Evolutionary conservation across 495 filamentous ascomycete genomes (phyloP).

Genomic region (Cairneyella variabilis): DNA sequence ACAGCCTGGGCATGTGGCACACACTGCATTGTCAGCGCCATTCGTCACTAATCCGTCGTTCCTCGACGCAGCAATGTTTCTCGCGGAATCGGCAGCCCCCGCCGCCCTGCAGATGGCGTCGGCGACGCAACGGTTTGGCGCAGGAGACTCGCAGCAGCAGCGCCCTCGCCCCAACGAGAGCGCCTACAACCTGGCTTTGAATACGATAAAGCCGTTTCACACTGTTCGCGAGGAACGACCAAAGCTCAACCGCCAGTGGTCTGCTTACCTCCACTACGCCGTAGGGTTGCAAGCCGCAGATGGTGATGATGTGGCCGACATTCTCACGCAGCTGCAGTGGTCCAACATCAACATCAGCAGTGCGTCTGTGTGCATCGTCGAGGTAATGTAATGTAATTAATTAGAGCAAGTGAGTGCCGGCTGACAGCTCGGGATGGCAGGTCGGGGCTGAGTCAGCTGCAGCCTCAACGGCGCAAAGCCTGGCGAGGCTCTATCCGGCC

Average conservation of each 20-base stretch:
- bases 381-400: too few relatives aligned
- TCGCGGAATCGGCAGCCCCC: constrained; percentile 30
- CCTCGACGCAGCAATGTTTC: constrained; percentile 37
- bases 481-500: constrained; percentile 28
- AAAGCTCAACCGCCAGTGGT: constrained; percentile 31
- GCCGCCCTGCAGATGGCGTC: constrained; percentile 34
- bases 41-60: constrained; percentile 33
- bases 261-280: constrained; percentile 27
- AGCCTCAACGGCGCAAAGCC: constrained; percentile 19
- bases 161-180: constrained; percentile 18
- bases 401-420: too few relatives aligned
- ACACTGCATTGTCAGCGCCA: constrained; percentile 33
- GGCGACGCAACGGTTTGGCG: constrained; percentile 29
- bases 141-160: constrained; percentile 9
- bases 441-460: constrained; percentile 11
- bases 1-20: constrained; percentile 30
- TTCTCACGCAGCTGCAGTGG: constrained; percentile 29
- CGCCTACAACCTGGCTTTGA: constrained; percentile 21
- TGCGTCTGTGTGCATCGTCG: not conserved
- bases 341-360: not conserved
- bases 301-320: constrained; percentile 24
- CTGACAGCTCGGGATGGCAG: too few relatives aligned
- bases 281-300: constrained; percentile 13
- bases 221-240: constrained; percentile 22
- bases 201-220: constrained; percentile 13